Base-by-base conservation (phyloP, 2,329 filamentous ascomycete species). In the Pseudopyricularia cyperi region DNA sequence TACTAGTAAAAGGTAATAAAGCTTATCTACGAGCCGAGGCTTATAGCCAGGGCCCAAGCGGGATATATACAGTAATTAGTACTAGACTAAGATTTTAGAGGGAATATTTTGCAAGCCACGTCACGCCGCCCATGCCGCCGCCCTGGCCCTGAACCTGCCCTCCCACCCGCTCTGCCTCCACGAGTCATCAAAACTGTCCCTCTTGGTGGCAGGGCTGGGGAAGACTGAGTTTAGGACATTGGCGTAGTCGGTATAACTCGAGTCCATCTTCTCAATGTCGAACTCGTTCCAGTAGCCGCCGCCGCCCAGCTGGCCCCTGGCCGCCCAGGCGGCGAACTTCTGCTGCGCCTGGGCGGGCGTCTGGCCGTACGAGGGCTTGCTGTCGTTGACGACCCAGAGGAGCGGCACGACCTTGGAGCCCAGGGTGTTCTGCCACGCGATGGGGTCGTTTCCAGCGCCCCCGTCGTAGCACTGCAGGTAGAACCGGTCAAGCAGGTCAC, bases 201-300 rank as follows among this genome's bases (percentile, higher is more conserved):
- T 7, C 37, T 19, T 3, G 2, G 17, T 9, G n/a, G 37, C 37
- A 3, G 37, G 5, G 17, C 37, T 19, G 7, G 49, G 49, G 48
- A 64, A 64, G 0, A 62, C 33, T 7, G 14, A 55, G 3, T 39
- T 55, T 32, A 64, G 52, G 0, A 61, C 63, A 17, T 56, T 52
- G 4, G 62, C 64, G 51, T 68, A 68, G 2, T 62, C 59, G 12
- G 14, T 48, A 49, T 72, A 71, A 2, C 65, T 68, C 34, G 64
- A 57, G 7, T 57, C 58, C 65, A 70, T 71, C 59, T 69, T 71
- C 62, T 71, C 69, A 44, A 72, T 70, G 54, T 72, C 70, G 52
- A 65, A 71, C 54, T 72, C 69, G 46, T 72, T 72, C 70, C 70
- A 72, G 55, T 71, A 72, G 1, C 69, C 70, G 1, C 66, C 70